Base-by-base conservation (phyloP, 2,329 filamentous ascomycete genomes). In the Claviceps sp. region DNA sequence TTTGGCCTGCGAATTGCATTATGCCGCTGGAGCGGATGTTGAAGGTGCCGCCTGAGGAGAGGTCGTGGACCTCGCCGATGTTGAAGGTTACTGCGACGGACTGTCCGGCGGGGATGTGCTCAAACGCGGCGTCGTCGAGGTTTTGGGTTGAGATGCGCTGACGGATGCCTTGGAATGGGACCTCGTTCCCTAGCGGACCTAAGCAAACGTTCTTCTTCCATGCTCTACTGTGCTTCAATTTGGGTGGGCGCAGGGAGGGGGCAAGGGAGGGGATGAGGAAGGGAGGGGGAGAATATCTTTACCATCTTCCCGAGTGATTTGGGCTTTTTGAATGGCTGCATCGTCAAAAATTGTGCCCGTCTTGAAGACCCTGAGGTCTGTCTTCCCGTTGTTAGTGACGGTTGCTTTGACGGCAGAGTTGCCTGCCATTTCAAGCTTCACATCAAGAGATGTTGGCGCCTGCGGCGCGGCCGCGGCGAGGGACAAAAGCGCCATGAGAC, bases 21-120 rank as follows among this genome's bases (percentile, higher is more conserved):
- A 72, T 69, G 5, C 83, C 83, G 5, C 67, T 66, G 7, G 79
- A 72, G 51, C 73, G 69, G 49, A 86, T 65, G 52, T 75, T 73
- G 62, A 80, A 79, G 49, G 69, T 67, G 52, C 81, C 81, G 48
- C 75, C 74, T 9, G 63, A 55, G 48, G 65, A 67, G 52, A 74
- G 69, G 56, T 78, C 72, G 62, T 81, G 77, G 2, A 76, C 70
- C 62, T 78, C 69, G 30, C 75, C 78, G 37, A 77, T 68, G 57
- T 81, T 74, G 54, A 80, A 77, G 45, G 69, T 71, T 38, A 74
- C 65, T 57, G 74, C 71, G 56, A 80, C 68, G 11, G 74, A 73
- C 62, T 77, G 62, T 46, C 72, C 71, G 4, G 71, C 67, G 5
- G 64, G 65, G 49, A 81, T 70, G 37, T 67, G 65, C 57, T 73